These are phyloP conservation scores for Podospora anserina DNA, from an alignment of 495 filamentous ascomycete genomes.

Conservation along the genomic window DNA sequence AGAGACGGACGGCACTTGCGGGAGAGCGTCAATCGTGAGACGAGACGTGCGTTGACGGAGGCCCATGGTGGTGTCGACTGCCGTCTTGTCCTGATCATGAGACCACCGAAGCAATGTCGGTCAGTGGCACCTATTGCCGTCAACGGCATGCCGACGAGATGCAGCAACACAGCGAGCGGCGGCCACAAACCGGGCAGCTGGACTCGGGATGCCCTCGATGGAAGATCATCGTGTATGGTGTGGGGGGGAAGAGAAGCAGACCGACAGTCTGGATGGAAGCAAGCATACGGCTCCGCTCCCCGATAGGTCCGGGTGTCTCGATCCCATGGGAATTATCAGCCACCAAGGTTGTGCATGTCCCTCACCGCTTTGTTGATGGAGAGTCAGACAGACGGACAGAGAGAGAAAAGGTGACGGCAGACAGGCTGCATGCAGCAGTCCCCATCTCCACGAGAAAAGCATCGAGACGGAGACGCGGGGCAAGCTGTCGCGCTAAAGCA, in stretches of 20 bases:
- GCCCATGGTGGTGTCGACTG: neutral
- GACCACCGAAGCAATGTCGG: neutral
- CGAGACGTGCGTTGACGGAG: neutral
- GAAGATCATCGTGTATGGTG: neutral
- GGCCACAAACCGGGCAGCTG: conserved; percentile 1
- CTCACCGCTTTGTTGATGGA: conserved; percentile 21
- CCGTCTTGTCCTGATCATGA: neutral
- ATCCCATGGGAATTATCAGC: too few relatives aligned
- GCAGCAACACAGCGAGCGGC: neutral
- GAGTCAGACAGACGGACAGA: neutral
- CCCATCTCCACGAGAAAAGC: conserved; percentile 8
- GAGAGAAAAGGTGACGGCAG: conserved; percentile 14
- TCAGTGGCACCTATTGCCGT: conserved; percentile 2
- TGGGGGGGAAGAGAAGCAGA: neutral
- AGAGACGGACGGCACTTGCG: conserved; percentile 13
- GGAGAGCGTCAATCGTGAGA: neutral
- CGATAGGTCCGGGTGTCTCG: conserved; percentile 1
- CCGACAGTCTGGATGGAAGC: neutral
- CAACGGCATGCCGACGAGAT: neutral
- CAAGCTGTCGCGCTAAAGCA: neutral
- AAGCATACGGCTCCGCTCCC: conserved; percentile 15
- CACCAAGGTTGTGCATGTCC: neutral
- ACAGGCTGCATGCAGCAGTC: conserved; percentile 19
- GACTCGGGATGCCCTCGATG: neutral
- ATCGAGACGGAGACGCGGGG: conserved; percentile 1